Base-by-base conservation (phyloP, 2,329 filamentous ascomycete genomes). In the Pseudogymnoascus sp. region DNA sequence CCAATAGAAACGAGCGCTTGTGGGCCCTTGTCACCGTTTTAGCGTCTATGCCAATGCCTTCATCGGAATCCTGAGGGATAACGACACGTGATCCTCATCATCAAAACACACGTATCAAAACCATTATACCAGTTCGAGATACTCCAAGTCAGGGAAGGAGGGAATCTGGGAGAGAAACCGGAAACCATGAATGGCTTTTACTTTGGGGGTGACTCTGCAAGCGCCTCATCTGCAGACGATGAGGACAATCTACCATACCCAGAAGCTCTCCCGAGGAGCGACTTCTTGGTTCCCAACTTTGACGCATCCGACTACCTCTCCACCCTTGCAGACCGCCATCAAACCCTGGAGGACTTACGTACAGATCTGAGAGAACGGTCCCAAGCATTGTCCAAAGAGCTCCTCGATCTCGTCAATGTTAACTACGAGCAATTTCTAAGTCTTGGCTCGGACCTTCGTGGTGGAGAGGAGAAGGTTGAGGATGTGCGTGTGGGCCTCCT, bases 351-450 rank as follows among this genome's bases (percentile, higher is more conserved):
- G 73, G 95, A 99, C 74, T 81, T 99, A 34, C 90, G 93, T 37
- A 79, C 88, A 4, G 96, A 99, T 72, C 81, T 99, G 14, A 88
- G 93, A 50, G 85, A 92, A 64, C 84, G 96, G 61, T 90, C 88
- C 69, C 85, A 90, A 69, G 83, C 88, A 18, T 87, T 99, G 66
- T 90, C 88, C 71, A 85, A 89, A 66, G 95, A 99, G 77, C 82
- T 99, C 2, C 82, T 99, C 16, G 93, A 97, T 77, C 84, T 99
- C 6, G 95, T 99, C 68, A 99, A 99, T 73, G 84, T 89, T 61
- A 96, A 99, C 76, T 97, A 99, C 74, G 89, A 91, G 59, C 89
- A 93, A 64, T 99, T 99, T 70, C 77, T 99, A 4, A 88, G 87
- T 0, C 78, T 99, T 0, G 96, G 95, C 0, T 86, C 84, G 56